phyloP scores from a whole-genome alignment of 495 filamentous ascomycete genomes.

The Aspergillus panamensis region DNA sequence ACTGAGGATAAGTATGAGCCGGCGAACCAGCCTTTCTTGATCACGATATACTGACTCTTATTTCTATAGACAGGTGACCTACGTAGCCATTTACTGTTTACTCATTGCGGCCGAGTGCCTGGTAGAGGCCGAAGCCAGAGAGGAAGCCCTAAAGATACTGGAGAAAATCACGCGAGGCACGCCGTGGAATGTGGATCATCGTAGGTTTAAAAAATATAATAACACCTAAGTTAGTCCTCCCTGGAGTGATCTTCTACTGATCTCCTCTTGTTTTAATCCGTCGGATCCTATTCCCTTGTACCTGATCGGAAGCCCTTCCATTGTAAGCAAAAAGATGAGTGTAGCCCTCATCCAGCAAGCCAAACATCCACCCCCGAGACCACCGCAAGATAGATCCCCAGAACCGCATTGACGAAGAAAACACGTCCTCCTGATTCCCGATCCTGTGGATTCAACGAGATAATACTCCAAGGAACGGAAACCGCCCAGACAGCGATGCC shows the following conservation, averaged over 20 bases:
- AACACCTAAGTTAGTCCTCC: no score
- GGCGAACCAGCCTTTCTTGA: not conserved
- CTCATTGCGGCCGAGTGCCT: not conserved
- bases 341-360: not conserved
- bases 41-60: not conserved
- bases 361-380: not conserved
- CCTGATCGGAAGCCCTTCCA: not conserved
- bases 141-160: not conserved
- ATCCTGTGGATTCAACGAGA: not conserved
- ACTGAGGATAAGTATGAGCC: not conserved
- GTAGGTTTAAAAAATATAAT: not conserved
- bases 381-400: not conserved
- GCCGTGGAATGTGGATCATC: not conserved
- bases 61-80: not conserved
- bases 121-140: not conserved
- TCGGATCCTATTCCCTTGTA: not conserved
- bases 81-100: not conserved
- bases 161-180: not conserved
- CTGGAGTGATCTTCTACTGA: no score
- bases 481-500: not conserved
- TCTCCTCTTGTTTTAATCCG: no score
- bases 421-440: not conserved
- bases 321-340: not conserved
- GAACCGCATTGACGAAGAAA: not conserved
- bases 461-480: not conserved